Evolutionary conservation across 495 filamentous ascomycete genomes (phyloP), one percentile per base, ranked within the genome.

Genomic region (Lophiostoma macrostomum): DNA sequence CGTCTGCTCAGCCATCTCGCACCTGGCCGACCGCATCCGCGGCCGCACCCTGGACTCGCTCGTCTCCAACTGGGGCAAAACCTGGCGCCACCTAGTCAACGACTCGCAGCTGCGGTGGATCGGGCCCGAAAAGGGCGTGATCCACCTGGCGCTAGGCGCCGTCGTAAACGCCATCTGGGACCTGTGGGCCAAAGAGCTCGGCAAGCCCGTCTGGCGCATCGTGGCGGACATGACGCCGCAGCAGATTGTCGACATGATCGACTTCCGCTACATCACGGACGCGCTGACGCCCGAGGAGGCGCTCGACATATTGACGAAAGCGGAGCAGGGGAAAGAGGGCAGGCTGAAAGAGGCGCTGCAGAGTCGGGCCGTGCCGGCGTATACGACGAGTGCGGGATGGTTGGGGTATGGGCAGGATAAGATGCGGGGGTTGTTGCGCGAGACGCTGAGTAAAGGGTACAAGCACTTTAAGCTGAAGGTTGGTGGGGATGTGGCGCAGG

Each of bases 151-250:
- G 2, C 83, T 94, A 0, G 90, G 87, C 23, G 88, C 90, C 28
- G 85, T 95, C 19, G 85, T 96, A 47, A 96, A 96, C 67, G 91
- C 90, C 0, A 72, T 95, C 55, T 96, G 91, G 91, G 91, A 96
- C 71, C 81, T 96, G 13, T 95, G 91, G 90, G 88, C 88, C 32
- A 95, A 95, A 69, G 76, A 77, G 10, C 80, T 90, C 13, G 74
- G 78, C 29, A 95, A 95, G 71, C 91, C 91, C 10, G 86, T 96
- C 2, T 96, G 91, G 91, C 77, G 83, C 20, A 84, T 96, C 55
- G 84, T 96, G 6, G 85, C 85, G 0, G 90, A 95, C 39, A 94
- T 96, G 86, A 83, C 76, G 3, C 88, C 89, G 4, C 85, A 93
- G 69, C 82, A 95, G 70, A 80, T 93, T 43, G 88, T 96, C 11